Conservation (phyloP, 495 filamentous ascomycete species). For the Wilcoxina mikolae region DNA sequence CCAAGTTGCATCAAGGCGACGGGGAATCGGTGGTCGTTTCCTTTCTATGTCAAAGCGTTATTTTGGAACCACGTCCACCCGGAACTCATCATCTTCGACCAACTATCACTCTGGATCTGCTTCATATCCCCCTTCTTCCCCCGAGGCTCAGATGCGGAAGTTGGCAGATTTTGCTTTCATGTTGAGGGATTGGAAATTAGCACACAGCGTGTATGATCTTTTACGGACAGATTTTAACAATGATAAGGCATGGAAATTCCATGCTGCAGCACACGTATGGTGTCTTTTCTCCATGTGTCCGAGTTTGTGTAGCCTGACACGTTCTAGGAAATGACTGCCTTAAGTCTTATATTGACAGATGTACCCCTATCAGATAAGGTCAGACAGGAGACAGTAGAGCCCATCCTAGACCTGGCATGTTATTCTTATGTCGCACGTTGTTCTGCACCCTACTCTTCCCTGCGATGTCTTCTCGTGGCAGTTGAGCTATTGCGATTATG, state of each 20-base stretch:
- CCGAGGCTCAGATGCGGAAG: conserved; percentile 83
- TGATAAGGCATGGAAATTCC: conserved; percentile 92
- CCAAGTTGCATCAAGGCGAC: conserved; percentile 77
- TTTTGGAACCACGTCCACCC: conserved; percentile 45
- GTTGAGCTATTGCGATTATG: conserved; percentile 69
- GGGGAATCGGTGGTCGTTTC: conserved; percentile 76
- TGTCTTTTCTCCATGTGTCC: background rate
- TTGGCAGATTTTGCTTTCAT: conserved; percentile 92
- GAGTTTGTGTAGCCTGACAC: background rate
- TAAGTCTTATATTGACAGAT: conserved; percentile 62
- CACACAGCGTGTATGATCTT: conserved; percentile 77
- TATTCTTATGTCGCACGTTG: conserved; percentile 88
- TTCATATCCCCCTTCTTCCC: conserved; percentile 67
- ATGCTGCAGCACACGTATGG: conserved; percentile 50
- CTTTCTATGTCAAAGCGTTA: conserved; percentile 78
- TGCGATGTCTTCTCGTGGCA: conserved; percentile 60
- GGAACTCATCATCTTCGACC: conserved; percentile 34
- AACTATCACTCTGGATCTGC: conserved; percentile 68
- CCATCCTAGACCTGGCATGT: conserved; percentile 69
- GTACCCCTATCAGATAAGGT: conserved; percentile 54
- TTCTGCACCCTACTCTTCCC: conserved; percentile 52
- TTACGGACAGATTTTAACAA: conserved; percentile 74
- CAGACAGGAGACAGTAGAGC: conserved; percentile 63
- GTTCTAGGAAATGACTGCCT: conserved; percentile 74
- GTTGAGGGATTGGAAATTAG: conserved; percentile 88